Evolutionary conservation across 306 rosid genomes (phyloP).

Genomic region (Inga oerstediana): DNA sequence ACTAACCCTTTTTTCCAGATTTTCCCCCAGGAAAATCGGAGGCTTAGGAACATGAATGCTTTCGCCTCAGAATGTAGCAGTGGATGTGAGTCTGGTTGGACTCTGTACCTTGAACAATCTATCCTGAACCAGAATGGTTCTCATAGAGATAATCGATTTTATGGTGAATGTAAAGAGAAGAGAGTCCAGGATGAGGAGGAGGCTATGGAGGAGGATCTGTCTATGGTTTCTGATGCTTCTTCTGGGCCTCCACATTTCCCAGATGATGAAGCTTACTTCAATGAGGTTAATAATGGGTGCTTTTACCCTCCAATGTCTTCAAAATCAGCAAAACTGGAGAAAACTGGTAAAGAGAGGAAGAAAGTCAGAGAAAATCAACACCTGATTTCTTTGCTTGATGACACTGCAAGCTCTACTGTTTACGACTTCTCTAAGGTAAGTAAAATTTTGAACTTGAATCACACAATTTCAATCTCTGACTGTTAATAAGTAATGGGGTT

Average conservation of each 20-base stretch:
- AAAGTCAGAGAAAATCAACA: constrained; percentile 48
- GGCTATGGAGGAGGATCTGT: constrained; percentile 75
- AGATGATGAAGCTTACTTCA: constrained; percentile 48
- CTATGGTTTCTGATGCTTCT: constrained; percentile 99
- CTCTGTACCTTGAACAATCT: constrained; percentile 83
- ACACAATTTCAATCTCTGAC: not conserved
- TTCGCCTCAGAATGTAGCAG: constrained; percentile 76
- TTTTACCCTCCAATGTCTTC: constrained; percentile 39
- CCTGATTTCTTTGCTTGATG: constrained; percentile 64
- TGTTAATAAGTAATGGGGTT: not conserved
- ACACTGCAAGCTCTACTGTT: constrained; percentile 89
- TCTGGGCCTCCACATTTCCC: constrained; percentile 97
- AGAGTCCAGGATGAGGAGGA: constrained; percentile 39
- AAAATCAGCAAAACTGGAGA: constrained; percentile 39
- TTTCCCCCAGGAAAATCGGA: constrained; percentile 9
- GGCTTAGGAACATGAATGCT: constrained; percentile 52
- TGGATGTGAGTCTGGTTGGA: constrained; percentile 98
- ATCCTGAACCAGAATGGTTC: constrained; percentile 53
- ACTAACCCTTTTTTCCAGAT: constrained; percentile 17
- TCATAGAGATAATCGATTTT: constrained; percentile 29
- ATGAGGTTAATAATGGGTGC: constrained; percentile 44
- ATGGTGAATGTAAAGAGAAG: constrained; percentile 35
- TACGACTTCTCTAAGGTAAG: constrained; percentile 71
- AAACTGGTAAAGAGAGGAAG: constrained; percentile 47
- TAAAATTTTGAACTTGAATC: constrained; percentile 38